Conservation (phyloP, 129 eudicot genomes). For the Flaveria robusta region DNA sequence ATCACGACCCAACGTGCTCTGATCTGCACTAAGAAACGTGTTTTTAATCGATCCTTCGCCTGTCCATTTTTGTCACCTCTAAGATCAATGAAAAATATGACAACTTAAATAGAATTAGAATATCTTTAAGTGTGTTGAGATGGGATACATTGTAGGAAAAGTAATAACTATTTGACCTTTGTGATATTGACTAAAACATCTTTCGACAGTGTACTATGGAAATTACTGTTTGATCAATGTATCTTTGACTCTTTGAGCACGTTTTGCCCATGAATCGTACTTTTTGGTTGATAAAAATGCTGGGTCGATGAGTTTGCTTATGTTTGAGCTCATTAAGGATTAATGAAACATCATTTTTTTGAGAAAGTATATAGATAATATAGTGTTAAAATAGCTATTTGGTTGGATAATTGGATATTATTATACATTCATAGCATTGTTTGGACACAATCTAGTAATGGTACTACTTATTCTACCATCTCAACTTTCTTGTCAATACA, state of each 20-base stretch:
- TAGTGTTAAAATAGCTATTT: conserved; percentile 44
- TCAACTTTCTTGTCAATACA: not conserved
- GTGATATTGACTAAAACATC: not conserved
- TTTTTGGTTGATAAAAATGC: not conserved
- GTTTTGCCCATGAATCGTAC: not conserved
- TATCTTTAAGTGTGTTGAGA: not conserved
- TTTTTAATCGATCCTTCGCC: not conserved
- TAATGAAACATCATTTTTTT: not conserved
- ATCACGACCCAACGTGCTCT: no score
- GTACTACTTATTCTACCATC: conserved; percentile 34
- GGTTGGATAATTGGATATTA: no score
- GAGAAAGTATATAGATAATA: not conserved
- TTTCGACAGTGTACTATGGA: not conserved
- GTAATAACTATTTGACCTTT: not conserved
- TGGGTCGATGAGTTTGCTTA: not conserved
- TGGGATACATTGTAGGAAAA: not conserved
- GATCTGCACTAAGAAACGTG: no score
- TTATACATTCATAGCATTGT: conserved; percentile 79
- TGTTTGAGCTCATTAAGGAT: not conserved
- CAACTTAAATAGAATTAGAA: not conserved
- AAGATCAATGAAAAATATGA: not conserved
- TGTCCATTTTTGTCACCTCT: not conserved
- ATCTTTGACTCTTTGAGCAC: not conserved
- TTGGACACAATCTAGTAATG: conserved; percentile 75
- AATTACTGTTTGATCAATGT: not conserved